Conservation (phyloP, 768 basidiomycete species). For the Paxillus involutus region DNA sequence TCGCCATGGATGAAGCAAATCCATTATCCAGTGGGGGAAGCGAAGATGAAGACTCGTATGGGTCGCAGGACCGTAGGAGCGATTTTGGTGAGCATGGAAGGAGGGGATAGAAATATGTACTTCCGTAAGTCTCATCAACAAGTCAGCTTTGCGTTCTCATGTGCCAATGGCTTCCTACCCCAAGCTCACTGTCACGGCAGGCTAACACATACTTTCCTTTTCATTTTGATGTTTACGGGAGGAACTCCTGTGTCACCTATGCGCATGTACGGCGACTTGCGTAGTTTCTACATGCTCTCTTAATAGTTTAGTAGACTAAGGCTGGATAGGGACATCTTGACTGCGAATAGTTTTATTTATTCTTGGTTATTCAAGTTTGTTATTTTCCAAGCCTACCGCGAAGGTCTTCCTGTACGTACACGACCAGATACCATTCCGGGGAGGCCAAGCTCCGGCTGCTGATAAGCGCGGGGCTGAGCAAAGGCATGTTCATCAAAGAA, state of each 20-base stretch:
- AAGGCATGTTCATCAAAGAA: conserved; percentile 8
- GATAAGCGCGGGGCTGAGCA: conserved; percentile 15
- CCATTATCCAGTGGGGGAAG: conserved; percentile 30
- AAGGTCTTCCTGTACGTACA: conserved; percentile 21
- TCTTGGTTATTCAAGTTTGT: not conserved
- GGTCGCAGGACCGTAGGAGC: conserved; percentile 34
- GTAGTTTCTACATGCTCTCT: not conserved
- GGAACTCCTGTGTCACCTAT: not conserved
- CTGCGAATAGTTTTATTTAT: conserved; percentile 3
- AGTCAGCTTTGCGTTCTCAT: conserved; percentile 17
- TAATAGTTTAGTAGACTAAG: not conserved
- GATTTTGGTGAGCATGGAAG: conserved; percentile 36
- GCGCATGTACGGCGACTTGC: not conserved
- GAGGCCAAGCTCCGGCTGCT: conserved; percentile 12
- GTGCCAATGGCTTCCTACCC: conserved; percentile 4
- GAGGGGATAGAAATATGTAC: conserved; percentile 22
- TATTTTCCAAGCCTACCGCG: conserved; percentile 24
- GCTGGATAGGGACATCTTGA: not conserved
- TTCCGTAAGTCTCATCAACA: conserved; percentile 20
- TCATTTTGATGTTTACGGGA: conserved; percentile 7
- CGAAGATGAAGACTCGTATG: conserved; percentile 34
- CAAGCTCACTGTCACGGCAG: conserved; percentile 10
- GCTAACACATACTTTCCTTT: conserved; percentile 20
- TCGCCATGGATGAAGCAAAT: conserved; percentile 24
- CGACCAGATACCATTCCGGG: conserved; percentile 19